Percentiles rank a stretch among this genome's conserved stretches.
phyloP scores from a whole-genome alignment of 2,329 filamentous ascomycete genomes.

The Fusarium sp. region DNA sequence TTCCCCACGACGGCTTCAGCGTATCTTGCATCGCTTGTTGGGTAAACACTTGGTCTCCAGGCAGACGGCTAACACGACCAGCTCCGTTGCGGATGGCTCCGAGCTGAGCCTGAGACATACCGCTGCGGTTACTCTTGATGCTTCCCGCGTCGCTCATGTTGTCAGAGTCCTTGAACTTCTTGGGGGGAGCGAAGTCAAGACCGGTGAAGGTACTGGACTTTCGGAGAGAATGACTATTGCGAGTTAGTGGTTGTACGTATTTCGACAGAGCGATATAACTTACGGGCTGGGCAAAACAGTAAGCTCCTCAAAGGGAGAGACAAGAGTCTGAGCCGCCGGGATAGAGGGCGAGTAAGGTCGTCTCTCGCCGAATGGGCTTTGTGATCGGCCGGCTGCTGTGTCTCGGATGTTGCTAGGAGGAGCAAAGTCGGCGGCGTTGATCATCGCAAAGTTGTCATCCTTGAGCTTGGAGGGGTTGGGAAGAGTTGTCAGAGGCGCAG shows the following conservation, averaged over 20 bases:
- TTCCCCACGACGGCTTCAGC: conserved; percentile 71
- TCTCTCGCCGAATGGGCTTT: conserved; percentile 73
- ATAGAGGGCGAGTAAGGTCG: conserved; percentile 81
- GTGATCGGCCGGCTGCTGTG: conserved; percentile 75
- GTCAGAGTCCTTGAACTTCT: conserved; percentile 75
- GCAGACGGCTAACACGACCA: conserved; percentile 87
- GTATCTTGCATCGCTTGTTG: conserved; percentile 72
- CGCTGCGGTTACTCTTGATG: conserved; percentile 74
- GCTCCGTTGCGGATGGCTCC: conserved; percentile 83
- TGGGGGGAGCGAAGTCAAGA: conserved; percentile 84
- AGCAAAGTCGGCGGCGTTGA: conserved; percentile 83
- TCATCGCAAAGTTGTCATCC: conserved; percentile 81
- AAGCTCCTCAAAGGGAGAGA: conserved; percentile 88
- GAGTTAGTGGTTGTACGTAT: conserved; percentile 44
- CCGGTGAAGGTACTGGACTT: conserved; percentile 83
- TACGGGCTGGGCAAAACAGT: conserved; percentile 89
- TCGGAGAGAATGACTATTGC: conserved; percentile 73
- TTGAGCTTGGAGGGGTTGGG: conserved; percentile 88
- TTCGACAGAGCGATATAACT: conserved; percentile 59
- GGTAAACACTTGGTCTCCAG: conserved; percentile 84
- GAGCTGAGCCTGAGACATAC: conserved; percentile 77
- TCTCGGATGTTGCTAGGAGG: conserved; percentile 78
- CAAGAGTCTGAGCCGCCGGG: conserved; percentile 81
- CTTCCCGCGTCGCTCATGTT: conserved; percentile 74
- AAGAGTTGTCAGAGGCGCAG: conserved; percentile 77